phyloP scores from a whole-genome alignment of 1,284 basidiomycete genomes.

The Laetiporus sulphureus region DNA sequence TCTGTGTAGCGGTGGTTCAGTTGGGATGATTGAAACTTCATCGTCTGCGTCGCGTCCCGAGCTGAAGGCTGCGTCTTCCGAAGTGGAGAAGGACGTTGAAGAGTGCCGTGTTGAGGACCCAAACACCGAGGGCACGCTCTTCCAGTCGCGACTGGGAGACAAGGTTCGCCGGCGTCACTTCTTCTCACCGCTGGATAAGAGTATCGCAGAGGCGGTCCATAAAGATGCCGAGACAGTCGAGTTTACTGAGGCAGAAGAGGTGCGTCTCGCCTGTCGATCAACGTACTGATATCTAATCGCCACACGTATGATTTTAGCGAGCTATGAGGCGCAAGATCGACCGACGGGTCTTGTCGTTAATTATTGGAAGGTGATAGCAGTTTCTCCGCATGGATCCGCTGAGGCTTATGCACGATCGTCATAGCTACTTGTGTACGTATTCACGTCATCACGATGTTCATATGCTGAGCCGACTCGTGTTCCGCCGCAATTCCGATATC shows the following conservation, averaged over 20 bases:
- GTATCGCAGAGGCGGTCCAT: constrained; percentile 42
- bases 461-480: not conserved
- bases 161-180: constrained; percentile 25
- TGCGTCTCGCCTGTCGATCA: constrained; percentile 14
- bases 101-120: constrained; percentile 2
- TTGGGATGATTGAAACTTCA: too few species aligned
- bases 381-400: not conserved
- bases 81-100: constrained; percentile 10
- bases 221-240: constrained; percentile 39
- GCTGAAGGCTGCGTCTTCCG: too few species aligned
- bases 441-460: not conserved
- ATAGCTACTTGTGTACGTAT: not conserved
- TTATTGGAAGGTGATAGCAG: constrained; percentile 36
- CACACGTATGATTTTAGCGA: constrained; percentile 25
- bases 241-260: constrained; percentile 42
- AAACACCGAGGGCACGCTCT: constrained; percentile 21
- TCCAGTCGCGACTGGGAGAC: constrained; percentile 19
- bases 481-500: not conserved
- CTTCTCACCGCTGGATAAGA: constrained; percentile 38
- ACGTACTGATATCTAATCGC: too few species aligned
- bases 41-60: too few species aligned
- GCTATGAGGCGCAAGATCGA: constrained; percentile 42
- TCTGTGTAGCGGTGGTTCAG: too few species aligned
- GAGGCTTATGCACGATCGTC: not conserved
- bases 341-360: constrained; percentile 36